A percentile compares a stretch with the other conserved stretches of the same genome.
phyloP scores from a whole-genome alignment of 306 rosid genomes.

The Cyclanthera cordifolia region DNA sequence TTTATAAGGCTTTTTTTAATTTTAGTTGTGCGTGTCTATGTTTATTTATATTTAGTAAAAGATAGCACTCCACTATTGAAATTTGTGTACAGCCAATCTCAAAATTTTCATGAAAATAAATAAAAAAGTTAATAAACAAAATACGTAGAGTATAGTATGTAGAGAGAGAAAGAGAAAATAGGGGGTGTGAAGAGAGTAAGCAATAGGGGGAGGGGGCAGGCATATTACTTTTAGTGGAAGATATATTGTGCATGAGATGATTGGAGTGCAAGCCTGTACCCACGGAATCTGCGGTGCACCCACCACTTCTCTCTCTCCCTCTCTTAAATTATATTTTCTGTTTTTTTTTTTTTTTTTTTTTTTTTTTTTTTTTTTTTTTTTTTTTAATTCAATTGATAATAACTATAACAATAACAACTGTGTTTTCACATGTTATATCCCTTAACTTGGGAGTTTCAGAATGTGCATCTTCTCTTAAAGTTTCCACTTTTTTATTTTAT shows the following conservation, averaged over 20 bases:
- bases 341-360: too few species aligned
- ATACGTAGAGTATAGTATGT: background rate
- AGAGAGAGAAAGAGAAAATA: constrained; percentile 13
- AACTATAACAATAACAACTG: background rate
- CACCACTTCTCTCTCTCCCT: background rate
- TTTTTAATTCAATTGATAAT: background rate
- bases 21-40: too few species aligned
- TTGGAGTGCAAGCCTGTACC: constrained; percentile 87
- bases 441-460: background rate
- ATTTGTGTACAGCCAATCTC: too few species aligned
- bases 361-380: too few species aligned
- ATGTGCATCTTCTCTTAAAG: background rate
- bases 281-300: constrained; percentile 23
- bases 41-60: too few species aligned
- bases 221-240: constrained; percentile 60
- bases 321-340: too few species aligned
- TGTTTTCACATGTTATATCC: constrained; percentile 1
- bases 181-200: background rate
- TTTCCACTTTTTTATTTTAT: background rate
- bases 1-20: too few species aligned
- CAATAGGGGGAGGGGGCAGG: constrained; percentile 17
- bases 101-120: too few species aligned
- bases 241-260: constrained; percentile 50
- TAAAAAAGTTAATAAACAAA: too few species aligned
- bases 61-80: too few species aligned